Percentiles rank a stretch among this genome's conserved stretches.
Conservation (phyloP, 345 rosid species). For the Pseudoturritis turrita region DNA sequence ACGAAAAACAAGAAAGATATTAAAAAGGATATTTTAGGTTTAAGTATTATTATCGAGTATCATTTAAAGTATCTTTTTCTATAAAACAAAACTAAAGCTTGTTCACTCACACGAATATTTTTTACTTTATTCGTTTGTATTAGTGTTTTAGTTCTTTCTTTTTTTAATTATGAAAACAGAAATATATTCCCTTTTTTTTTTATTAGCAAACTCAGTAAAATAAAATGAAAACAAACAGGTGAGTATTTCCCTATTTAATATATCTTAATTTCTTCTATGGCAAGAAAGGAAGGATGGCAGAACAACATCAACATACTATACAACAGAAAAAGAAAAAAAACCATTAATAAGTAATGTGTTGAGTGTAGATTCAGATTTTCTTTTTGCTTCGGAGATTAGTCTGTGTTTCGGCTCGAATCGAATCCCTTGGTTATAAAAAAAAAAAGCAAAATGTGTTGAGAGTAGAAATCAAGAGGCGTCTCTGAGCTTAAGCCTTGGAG, state of each 20-base stretch:
- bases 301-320: slow-evolving; percentile 5
- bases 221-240: not conserved
- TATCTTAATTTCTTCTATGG: not conserved
- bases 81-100: not conserved
- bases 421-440: not conserved
- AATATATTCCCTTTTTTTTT: too few relatives aligned
- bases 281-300: not conserved
- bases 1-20: too few relatives aligned
- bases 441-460: not conserved
- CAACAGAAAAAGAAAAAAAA: not conserved
- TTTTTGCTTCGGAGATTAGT: too few relatives aligned
- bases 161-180: too few relatives aligned
- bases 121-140: too few relatives aligned
- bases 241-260: not conserved
- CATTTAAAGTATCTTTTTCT: not conserved
- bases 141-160: too few relatives aligned
- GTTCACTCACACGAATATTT: not conserved
- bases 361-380: not conserved
- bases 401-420: too few relatives aligned
- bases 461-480: slow-evolving; percentile 28
- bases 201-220: too few relatives aligned
- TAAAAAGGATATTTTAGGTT: too few relatives aligned
- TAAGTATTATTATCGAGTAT: too few relatives aligned
- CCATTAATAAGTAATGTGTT: not conserved
- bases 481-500: slow-evolving; percentile 56